These are phyloP conservation scores for Candida coleopterorum DNA, from an alignment of 805 yeast species.

Conservation along the genomic window DNA sequence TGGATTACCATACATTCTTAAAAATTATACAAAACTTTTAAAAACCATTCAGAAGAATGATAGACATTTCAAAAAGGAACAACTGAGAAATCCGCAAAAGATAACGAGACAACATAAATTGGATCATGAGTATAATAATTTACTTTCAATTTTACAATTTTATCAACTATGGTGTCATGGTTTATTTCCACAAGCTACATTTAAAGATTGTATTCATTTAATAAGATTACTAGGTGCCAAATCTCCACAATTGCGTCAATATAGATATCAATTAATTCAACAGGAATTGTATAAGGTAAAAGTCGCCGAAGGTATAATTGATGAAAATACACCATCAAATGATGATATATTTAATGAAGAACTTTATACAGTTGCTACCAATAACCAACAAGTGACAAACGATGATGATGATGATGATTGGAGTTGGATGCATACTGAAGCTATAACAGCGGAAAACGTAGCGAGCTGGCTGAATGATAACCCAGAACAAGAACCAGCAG, in stretches of 20 bases:
- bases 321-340: constrained; percentile 19
- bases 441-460: constrained; percentile 4
- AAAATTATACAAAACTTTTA: constrained; percentile 24
- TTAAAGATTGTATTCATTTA: constrained; percentile 60
- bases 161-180: constrained; percentile 46
- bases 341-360: constrained; percentile 9
- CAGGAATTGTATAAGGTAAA: constrained; percentile 22
- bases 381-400: not conserved
- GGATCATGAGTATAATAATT: constrained; percentile 31
- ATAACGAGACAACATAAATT: constrained; percentile 13
- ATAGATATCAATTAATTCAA: constrained; percentile 26
- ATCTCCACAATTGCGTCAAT: constrained; percentile 31
- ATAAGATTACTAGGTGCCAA: constrained; percentile 45
- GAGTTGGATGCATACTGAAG: constrained; percentile 22
- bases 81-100: not conserved
- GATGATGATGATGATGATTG: constrained; percentile 25
- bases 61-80: constrained; percentile 8
- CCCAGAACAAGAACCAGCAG: not conserved
- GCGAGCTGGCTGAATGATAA: not conserved
- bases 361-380: not conserved
- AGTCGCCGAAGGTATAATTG: constrained; percentile 33
- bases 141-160: constrained; percentile 33
- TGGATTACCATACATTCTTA: constrained; percentile 30
- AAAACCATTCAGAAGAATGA: constrained; percentile 26
- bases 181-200: constrained; percentile 75